Evolutionary conservation across 768 basidiomycete genomes (phyloP), one percentile per base, ranked within the genome.

Genomic region (Amanita polypyramis): DNA sequence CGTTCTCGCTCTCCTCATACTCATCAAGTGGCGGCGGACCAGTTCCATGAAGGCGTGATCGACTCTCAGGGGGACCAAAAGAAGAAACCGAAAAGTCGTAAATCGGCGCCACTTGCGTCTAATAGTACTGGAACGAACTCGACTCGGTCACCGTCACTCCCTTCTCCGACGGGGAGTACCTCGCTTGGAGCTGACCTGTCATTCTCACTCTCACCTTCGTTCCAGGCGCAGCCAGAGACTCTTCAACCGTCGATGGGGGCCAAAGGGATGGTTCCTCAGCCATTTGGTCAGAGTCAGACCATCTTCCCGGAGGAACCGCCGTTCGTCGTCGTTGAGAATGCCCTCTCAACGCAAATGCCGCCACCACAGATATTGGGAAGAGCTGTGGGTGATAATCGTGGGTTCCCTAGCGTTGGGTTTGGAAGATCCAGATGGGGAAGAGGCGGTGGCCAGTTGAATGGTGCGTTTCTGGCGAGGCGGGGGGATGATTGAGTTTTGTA

Each of bases 111-210:
- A 19, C 34, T 36, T 20, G 20, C 33, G 9, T 27, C 44, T 45
- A 45, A 19, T 20, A 45, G 44, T 6, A 36, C 44, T 5, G 44
- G 29, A 23, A 45, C 44, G 10, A 38, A 27, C 23, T 42, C 41
- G 5, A 23, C 41, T 23, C 41, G 19, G n/a, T 35, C 44, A 23
- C 34, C 44, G 7, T 45, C 44, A 9, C 33, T 45, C 12, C 44
- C 44, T 21, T 35, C 33, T 23, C 44, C 44, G 5, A 34, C 44
- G 3, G 17, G 33, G 21, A 45, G 44, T 20, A 33, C 34, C 17
- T 21, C 44, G 10, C 44, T 45, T 36, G 44, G 44, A 36, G 10
- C n/a, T 9, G 44, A 32, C 9, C 15, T 45, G 32, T 36, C 44
- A 19, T 12, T n/a, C 21, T 35, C 34, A 2, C 12, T 35, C 14